phyloP scores from a whole-genome alignment of 257 asterid species.

The Capsicum chinense region DNA sequence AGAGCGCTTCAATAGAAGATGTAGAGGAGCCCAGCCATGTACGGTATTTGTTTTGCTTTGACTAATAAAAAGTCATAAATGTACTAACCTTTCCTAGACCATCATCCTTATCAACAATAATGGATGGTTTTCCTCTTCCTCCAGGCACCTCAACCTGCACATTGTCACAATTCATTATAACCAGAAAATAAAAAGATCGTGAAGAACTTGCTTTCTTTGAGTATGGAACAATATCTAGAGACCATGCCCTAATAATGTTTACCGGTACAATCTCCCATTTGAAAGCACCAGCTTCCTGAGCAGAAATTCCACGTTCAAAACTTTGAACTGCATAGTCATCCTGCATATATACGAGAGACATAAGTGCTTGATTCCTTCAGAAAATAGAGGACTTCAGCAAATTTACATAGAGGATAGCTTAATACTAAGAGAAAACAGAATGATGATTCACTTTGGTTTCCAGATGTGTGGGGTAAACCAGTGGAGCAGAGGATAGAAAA shows the following conservation, averaged over 20 bases:
- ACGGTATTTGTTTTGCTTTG: background rate
- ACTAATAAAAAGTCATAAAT: background rate
- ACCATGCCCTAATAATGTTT: slow-evolving; percentile 38
- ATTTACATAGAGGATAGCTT: background rate
- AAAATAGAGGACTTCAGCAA: background rate
- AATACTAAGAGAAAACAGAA: background rate
- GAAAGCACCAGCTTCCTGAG: slow-evolving; percentile 81
- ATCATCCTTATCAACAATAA: slow-evolving; percentile 88
- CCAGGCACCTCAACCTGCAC: slow-evolving; percentile 95
- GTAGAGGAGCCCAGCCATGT: background rate
- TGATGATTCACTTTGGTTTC: background rate
- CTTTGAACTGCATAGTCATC: slow-evolving; percentile 90
- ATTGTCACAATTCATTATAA: slow-evolving; percentile 32
- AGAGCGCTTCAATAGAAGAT: background rate
- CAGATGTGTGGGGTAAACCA: background rate
- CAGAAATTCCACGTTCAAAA: slow-evolving; percentile 98
- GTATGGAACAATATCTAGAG: slow-evolving; percentile 25
- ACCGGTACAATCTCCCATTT: slow-evolving; percentile 96
- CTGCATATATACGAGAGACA: slow-evolving; percentile 42
- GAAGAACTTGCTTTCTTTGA: slow-evolving; percentile 15
- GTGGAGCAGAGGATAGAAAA: background rate
- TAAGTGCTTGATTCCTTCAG: slow-evolving; percentile 5
- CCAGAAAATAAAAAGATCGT: background rate
- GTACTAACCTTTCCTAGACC: slow-evolving; percentile 89
- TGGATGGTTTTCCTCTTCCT: slow-evolving; percentile 97